Conservation (phyloP, 2,329 filamentous ascomycete species). For the Cladosporium sp. region DNA sequence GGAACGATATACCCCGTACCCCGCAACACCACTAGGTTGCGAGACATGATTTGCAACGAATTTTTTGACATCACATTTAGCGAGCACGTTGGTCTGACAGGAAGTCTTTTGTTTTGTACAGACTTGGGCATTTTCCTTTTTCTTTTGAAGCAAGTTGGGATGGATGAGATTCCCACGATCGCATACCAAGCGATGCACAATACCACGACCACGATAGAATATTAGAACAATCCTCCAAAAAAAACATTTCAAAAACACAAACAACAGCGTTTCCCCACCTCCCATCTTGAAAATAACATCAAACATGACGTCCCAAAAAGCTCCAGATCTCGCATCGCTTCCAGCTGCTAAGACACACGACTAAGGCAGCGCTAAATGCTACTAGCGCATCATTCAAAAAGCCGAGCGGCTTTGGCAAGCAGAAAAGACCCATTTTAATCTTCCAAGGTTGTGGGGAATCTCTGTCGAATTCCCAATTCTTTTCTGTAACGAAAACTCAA, state of each 20-base stretch:
- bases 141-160: background rate
- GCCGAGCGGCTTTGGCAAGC: background rate
- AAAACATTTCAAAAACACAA: background rate
- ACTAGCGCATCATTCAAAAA: background rate
- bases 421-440: no score
- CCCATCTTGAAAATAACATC: background rate
- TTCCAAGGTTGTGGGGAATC: background rate
- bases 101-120: background rate
- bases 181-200: background rate
- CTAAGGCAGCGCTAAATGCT: background rate
- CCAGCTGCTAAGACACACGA: no score
- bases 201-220: no score
- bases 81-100: constrained; percentile 8
- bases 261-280: no score
- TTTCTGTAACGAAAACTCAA: background rate
- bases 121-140: constrained; percentile 8
- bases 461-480: background rate
- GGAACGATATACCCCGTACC: no score
- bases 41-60: constrained; percentile 7
- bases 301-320: background rate
- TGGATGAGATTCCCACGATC: background rate
- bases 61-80: constrained; percentile 8
- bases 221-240: background rate
- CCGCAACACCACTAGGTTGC: background rate
- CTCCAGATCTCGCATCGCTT: background rate